Conservation (phyloP, 495 filamentous ascomycete species). For the Lophiotrema nucula region DNA sequence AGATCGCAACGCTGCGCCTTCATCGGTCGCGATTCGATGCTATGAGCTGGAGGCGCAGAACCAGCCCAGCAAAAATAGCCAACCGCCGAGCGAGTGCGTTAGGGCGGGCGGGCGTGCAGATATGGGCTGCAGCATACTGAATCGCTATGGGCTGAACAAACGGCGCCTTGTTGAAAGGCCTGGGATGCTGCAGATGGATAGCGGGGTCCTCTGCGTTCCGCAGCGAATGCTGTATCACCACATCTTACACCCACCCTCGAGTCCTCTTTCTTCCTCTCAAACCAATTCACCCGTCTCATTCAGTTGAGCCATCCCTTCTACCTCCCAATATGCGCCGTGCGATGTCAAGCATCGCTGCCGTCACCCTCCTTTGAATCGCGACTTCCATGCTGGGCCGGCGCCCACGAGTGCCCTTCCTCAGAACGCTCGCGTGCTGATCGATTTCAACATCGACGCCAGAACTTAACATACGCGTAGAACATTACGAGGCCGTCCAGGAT, state of each 20-base stretch:
- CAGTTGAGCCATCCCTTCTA: not conserved
- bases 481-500: no score
- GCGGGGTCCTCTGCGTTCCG: constrained; percentile 25
- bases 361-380: constrained; percentile 22
- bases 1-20: no score
- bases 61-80: constrained; percentile 3
- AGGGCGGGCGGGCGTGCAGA: no score
- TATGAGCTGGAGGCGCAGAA: constrained; percentile 4
- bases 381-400: constrained; percentile 3
- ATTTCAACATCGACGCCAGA: constrained; percentile 3
- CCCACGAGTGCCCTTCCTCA: constrained; percentile 3
- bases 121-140: constrained; percentile 13
- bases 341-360: not conserved
- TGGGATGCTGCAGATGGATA: constrained; percentile 19
- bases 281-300: not conserved
- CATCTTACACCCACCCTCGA: not conserved
- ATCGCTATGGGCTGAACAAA: constrained; percentile 15
- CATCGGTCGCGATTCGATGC: constrained; percentile 1
- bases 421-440: constrained; percentile 27
- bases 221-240: constrained; percentile 26
- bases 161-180: constrained; percentile 18
- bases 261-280: not conserved
- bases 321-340: not conserved
- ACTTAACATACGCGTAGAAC: not conserved
- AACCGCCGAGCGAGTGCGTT: no score